phyloP scores from a whole-genome alignment of 1,139 yeast genomes.

The Suhomyces guaymorum region DNA sequence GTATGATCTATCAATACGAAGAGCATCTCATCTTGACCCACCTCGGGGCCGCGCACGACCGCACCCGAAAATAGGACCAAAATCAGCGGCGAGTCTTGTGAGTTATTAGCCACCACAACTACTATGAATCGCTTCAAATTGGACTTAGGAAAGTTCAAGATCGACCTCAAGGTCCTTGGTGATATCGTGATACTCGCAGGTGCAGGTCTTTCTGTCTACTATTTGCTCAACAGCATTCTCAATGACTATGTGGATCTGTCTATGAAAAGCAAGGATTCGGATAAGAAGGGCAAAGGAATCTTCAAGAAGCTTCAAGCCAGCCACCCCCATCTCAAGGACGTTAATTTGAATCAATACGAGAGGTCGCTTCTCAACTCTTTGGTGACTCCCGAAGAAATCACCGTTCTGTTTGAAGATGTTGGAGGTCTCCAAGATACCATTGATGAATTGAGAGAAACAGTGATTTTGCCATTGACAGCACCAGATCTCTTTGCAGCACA shows the following conservation, averaged over 20 bases:
- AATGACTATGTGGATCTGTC: slow-evolving; percentile 54
- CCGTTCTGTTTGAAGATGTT: slow-evolving; percentile 71
- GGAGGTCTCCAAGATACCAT: slow-evolving; percentile 86
- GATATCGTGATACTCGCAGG: slow-evolving; percentile 77
- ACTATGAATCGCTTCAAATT: slow-evolving; percentile 37
- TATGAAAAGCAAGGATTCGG: slow-evolving; percentile 61
- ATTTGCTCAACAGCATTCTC: slow-evolving; percentile 59
- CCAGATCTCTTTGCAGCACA: slow-evolving; percentile 66
- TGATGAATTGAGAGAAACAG: slow-evolving; percentile 84
- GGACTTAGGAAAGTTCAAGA: slow-evolving; percentile 44
- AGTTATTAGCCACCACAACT: not conserved
- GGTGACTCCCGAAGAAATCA: slow-evolving; percentile 80
- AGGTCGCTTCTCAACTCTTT: slow-evolving; percentile 72
- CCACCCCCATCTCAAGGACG: slow-evolving; percentile 58
- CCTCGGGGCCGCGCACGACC: slow-evolving; percentile 6
- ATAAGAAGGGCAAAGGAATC: slow-evolving; percentile 65
- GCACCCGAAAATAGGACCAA: not conserved
- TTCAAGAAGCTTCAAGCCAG: slow-evolving; percentile 57
- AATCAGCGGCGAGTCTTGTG: slow-evolving; percentile 1
- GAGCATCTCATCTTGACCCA: slow-evolving; percentile 7
- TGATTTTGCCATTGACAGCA: slow-evolving; percentile 80
- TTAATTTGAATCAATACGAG: slow-evolving; percentile 75
- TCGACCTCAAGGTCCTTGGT: slow-evolving; percentile 57
- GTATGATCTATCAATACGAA: not conserved
- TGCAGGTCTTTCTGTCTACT: slow-evolving; percentile 80